Conservation (phyloP, 768 basidiomycete species). For the Zangia roseola region DNA sequence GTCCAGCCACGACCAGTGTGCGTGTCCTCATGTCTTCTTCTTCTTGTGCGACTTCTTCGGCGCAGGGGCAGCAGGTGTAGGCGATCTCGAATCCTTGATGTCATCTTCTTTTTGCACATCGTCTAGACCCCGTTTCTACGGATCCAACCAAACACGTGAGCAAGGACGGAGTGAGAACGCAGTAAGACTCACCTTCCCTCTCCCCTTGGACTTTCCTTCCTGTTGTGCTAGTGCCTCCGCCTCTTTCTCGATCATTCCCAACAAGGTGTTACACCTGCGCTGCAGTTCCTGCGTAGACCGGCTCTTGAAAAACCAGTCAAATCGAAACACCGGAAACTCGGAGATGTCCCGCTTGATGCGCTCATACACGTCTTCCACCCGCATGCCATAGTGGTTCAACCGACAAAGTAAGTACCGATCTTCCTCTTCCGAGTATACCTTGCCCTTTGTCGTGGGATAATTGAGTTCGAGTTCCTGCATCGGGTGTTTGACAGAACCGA, state of each 20-base stretch:
- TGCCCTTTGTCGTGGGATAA: constrained; percentile 95
- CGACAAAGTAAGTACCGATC: constrained; percentile 93
- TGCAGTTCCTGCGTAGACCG: constrained; percentile 86
- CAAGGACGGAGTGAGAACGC: no score
- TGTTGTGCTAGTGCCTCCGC: constrained; percentile 64
- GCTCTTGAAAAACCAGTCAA: constrained; percentile 98
- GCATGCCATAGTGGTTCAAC: constrained; percentile 87
- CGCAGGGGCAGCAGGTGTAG: constrained; percentile 56
- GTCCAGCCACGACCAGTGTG: no score
- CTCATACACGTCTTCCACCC: constrained; percentile 87
- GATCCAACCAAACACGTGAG: constrained; percentile 3
- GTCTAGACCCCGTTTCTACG: constrained; percentile 71
- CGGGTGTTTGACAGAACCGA: constrained; percentile 79
- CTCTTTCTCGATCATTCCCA: constrained; percentile 93
- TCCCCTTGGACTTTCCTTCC: constrained; percentile 61
- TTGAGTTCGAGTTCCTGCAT: constrained; percentile 97
- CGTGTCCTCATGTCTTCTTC: constrained; percentile 52
- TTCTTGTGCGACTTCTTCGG: constrained; percentile 63
- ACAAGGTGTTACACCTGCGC: constrained; percentile 81
- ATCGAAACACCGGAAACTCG: constrained; percentile 95
- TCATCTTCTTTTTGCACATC: constrained; percentile 54
- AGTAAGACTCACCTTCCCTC: constrained; percentile 57
- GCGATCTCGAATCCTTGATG: constrained; percentile 53
- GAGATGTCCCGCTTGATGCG: constrained; percentile 94
- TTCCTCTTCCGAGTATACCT: constrained; percentile 95